Base-by-base conservation (phyloP, 768 basidiomycete species). In the Gyrodon lividus region DNA sequence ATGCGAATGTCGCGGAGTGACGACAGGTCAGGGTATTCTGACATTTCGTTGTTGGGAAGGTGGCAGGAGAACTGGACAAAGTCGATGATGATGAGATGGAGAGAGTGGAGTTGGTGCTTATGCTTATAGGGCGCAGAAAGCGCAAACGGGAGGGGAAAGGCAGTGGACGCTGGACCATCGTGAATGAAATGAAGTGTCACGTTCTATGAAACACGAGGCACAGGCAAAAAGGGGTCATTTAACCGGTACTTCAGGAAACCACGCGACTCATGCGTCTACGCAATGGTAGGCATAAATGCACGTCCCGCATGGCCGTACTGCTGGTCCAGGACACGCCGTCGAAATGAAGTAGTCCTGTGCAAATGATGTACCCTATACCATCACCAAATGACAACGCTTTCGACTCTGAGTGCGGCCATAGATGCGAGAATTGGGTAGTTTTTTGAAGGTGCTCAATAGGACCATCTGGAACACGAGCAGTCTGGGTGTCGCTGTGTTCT, bases 141-240 rank as follows among this genome's bases (percentile, higher is more conserved):
- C 20, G 33, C n/a, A 43, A 45, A 30, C 22, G 22, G 46, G 41
- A 23, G 43, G 20, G 38, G n/a, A n/a, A 17, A 34, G 28, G 37
- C 26, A 40, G 30, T 16, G 53, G 28, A 51, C 53, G 49, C 31
- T 56, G 40, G 23, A 54, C 26, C 37, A 22, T 30, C 20, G 24
- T n/a, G 44, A 59, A 59, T 51, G 35, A 47, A 61, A 63, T 46
- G 58, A 44, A 48, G 52, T 17, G 35, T 43, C 35, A 47, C 43
- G 50, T 43, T 55, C 24, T 42, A 33, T 40, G 22, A 31, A 31
- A 55, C 67, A 68, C 64, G 67, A 70, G 67, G 67, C 68, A 49
- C 62, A 58, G 56, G 38, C 46, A 52, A 68, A 68, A 67, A 59
- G 58, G 58, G 55, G 63, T 26, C 56, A 57, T 48, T 55, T 55